These are phyloP conservation scores for Blepharisma stoltei DNA, from an alignment of 73 alveolate species.

Conservation along the genomic window DNA sequence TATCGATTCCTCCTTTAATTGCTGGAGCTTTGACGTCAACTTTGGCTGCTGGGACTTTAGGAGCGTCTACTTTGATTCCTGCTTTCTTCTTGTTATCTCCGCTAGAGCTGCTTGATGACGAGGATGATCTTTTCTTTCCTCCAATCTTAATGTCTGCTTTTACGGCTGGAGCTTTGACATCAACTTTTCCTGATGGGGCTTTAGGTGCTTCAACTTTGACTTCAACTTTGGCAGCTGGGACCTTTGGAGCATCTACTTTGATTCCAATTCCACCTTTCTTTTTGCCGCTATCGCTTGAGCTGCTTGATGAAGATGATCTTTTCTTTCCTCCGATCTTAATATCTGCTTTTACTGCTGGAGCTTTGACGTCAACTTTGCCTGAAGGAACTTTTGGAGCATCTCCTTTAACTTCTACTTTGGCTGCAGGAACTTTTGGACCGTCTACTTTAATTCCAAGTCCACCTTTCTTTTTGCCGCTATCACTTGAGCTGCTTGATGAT, in stretches of 20 bases:
- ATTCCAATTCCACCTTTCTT: not conserved
- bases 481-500: not conserved
- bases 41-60: not conserved
- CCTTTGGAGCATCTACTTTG: not conserved
- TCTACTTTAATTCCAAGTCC: not conserved
- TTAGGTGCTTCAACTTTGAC: not conserved
- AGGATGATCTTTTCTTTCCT: not conserved
- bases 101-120: not conserved
- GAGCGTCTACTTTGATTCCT: not conserved
- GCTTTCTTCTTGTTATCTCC: not conserved
- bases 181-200: constrained; percentile 3
- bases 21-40: constrained; percentile 6
- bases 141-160: not conserved
- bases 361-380: constrained; percentile 16
- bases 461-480: not conserved
- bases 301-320: not conserved
- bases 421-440: not conserved
- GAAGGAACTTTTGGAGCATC: constrained; percentile 1
- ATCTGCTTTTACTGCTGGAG: not conserved
- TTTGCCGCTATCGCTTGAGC: not conserved
- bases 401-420: constrained; percentile 8
- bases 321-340: not conserved
- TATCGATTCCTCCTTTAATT: not conserved
- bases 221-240: constrained; percentile 13
- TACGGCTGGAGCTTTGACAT: not conserved